Evolutionary conservation across 1,284 basidiomycete genomes (phyloP).

Genomic region (Trametes polyzona): DNA sequence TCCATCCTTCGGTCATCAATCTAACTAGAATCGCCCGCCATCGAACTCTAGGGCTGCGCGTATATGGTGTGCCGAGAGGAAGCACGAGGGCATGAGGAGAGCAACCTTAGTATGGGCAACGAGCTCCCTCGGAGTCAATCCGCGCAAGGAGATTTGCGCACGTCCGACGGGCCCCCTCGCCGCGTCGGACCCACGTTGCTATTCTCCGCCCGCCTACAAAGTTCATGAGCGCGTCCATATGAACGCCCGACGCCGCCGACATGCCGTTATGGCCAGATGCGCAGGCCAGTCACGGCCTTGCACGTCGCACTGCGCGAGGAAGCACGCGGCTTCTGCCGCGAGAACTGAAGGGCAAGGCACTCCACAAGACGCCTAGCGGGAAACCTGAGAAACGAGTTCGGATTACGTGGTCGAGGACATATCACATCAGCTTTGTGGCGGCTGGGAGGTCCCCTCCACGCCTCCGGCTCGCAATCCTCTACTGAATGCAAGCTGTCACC

Average conservation of each 20-base stretch:
- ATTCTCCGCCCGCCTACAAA: conserved; percentile 22
- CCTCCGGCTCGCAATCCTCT: conserved; percentile 12
- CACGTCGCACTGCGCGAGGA: conserved; percentile 16
- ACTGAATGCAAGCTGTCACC: conserved; percentile 41
- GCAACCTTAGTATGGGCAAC: conserved; percentile 26
- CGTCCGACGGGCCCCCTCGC: conserved; percentile 7
- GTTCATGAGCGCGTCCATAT: conserved; percentile 6
- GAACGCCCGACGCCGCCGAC: conserved; percentile 15
- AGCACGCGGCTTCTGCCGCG: conserved; percentile 22
- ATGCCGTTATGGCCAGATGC: conserved; percentile 5
- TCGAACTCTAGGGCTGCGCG: conserved; percentile 27
- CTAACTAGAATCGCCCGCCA: conserved; percentile 25
- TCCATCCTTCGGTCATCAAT: conserved; percentile 27
- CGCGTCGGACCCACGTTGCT: conserved; percentile 20
- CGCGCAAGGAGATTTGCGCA: conserved; percentile 24
- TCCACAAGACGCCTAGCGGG: conserved; percentile 4
- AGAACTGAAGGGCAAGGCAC: conserved; percentile 18
- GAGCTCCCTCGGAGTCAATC: conserved; percentile 23
- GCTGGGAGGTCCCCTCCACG: conserved; percentile 24
- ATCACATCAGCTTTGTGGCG: conserved; percentile 30
- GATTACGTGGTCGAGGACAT: conserved; percentile 23
- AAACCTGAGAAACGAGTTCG: conserved; percentile 15
- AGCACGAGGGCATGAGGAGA: conserved; percentile 26
- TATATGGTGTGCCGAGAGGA: conserved; percentile 19
- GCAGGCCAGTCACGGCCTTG: conserved; percentile 13